Percentiles rank a stretch among this genome's conserved stretches.
These are phyloP conservation scores for Cenococcum geophilum DNA, from an alignment of 495 filamentous ascomycete species.

Conservation along the genomic window DNA sequence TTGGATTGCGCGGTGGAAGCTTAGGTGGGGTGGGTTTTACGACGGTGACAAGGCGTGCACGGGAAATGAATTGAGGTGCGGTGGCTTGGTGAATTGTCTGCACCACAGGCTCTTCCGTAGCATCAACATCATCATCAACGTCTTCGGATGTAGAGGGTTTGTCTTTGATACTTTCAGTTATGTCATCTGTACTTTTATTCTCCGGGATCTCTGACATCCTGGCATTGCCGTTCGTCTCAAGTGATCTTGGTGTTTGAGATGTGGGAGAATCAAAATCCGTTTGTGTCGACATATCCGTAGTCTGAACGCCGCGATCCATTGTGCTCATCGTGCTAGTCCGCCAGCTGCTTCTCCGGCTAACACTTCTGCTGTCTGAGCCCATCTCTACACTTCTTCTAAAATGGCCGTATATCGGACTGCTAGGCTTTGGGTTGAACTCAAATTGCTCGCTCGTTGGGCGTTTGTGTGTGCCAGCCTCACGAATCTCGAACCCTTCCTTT, in stretches of 20 bases:
- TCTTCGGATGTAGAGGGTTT: slow-evolving; percentile 20
- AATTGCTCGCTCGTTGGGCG: slow-evolving; percentile 69
- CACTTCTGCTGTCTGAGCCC: slow-evolving; percentile 51
- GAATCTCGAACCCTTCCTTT: slow-evolving; percentile 75
- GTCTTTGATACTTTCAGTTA: slow-evolving; percentile 3
- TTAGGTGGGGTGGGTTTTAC: slow-evolving; percentile 33
- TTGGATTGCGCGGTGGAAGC: slow-evolving; percentile 38
- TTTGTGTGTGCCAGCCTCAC: slow-evolving; percentile 69
- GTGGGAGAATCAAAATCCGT: slow-evolving; percentile 31
- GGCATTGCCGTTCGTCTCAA: slow-evolving; percentile 22
- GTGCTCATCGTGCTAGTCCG: slow-evolving; percentile 35
- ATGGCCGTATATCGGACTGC: slow-evolving; percentile 65
- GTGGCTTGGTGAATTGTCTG: slow-evolving; percentile 29
- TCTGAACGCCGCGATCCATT: slow-evolving; percentile 4
- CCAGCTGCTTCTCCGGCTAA: slow-evolving; percentile 36
- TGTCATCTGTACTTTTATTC: slow-evolving; percentile 22
- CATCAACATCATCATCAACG: slow-evolving; percentile 23
- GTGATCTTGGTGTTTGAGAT: slow-evolving; percentile 12
- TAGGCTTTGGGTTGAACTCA: slow-evolving; percentile 69
- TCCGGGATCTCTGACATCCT: slow-evolving; percentile 34
- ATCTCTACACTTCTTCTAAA: slow-evolving; percentile 46
- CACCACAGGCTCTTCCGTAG: slow-evolving; percentile 29
- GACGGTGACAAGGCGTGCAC: slow-evolving; percentile 38
- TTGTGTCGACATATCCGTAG: slow-evolving; percentile 34
- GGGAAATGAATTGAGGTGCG: slow-evolving; percentile 32